These are phyloP conservation scores for Bisporella sp. DNA, from an alignment of 2,329 filamentous ascomycete genomes.

Conservation along the genomic window DNA sequence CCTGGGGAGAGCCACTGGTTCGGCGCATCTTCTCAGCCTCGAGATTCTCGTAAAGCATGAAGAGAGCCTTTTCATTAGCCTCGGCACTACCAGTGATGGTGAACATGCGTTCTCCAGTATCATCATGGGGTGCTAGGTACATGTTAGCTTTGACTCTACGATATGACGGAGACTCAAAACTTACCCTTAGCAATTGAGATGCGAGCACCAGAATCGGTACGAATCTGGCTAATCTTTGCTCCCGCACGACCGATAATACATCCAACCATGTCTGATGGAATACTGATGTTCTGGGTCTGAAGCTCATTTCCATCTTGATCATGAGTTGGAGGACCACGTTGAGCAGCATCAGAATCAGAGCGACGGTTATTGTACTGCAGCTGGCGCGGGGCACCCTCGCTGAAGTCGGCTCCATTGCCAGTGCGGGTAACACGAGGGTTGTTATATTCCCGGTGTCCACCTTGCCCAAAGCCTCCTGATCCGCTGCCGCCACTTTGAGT, in stretches of 20 bases:
- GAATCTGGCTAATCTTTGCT: slow-evolving; percentile 97
- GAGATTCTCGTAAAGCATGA: slow-evolving; percentile 95
- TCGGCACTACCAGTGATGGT: slow-evolving; percentile 94
- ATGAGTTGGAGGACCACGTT: slow-evolving; percentile 76
- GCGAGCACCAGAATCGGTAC: slow-evolving; percentile 89
- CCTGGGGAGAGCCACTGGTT: slow-evolving; percentile 57
- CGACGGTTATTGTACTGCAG: slow-evolving; percentile 69
- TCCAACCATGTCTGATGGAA: slow-evolving; percentile 98
- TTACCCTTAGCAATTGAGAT: slow-evolving; percentile 91
- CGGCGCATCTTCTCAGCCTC: slow-evolving; percentile 99
- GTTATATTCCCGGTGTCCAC: slow-evolving; percentile 48
- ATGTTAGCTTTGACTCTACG: slow-evolving; percentile 10
- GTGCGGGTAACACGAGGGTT: slow-evolving; percentile 80
- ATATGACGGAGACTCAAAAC: slow-evolving; percentile 8
- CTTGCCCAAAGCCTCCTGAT: slow-evolving; percentile 38
- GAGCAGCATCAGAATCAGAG: slow-evolving; percentile 74
- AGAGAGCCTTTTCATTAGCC: slow-evolving; percentile 92
- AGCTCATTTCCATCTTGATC: slow-evolving; percentile 97
- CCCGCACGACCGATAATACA: slow-evolving; percentile 96
- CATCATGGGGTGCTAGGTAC: slow-evolving; percentile 71
- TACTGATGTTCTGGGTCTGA: slow-evolving; percentile 98
- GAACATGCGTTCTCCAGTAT: slow-evolving; percentile 98
- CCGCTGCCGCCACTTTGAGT: slow-evolving; percentile 54
- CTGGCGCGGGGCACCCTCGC: slow-evolving; percentile 63
- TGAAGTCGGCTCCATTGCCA: slow-evolving; percentile 96